A percentile compares a stretch with the other conserved stretches of the same genome.
Evolutionary conservation across 129 eudicot genomes (phyloP).

Genomic region (Glebionis coronaria): DNA sequence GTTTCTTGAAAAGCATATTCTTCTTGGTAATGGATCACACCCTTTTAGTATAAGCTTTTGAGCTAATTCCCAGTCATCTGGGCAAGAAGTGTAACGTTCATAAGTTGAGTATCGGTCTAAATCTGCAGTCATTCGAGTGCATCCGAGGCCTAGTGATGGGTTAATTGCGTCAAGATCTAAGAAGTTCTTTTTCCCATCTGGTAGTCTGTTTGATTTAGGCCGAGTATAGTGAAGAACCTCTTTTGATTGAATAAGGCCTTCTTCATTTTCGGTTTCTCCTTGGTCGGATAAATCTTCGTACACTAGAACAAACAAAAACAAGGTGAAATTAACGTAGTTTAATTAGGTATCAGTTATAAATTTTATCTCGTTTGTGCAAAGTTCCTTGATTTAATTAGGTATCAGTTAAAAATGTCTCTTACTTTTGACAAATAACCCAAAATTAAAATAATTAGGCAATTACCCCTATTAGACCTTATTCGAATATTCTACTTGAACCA

Average conservation of each 20-base stretch:
- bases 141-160: slow-evolving; percentile 28
- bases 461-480: too few relatives aligned
- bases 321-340: not conserved
- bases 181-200: slow-evolving; percentile 33
- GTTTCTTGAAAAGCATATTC: slow-evolving; percentile 31
- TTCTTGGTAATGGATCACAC: slow-evolving; percentile 37
- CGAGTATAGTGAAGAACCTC: slow-evolving; percentile 19
- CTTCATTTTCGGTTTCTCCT: slow-evolving; percentile 9
- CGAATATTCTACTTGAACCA: too few relatives aligned
- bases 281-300: slow-evolving; percentile 13
- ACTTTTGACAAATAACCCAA: too few relatives aligned
- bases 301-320: not conserved
- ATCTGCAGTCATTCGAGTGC: slow-evolving; percentile 20
- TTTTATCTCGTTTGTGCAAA: not conserved
- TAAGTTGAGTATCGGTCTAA: slow-evolving; percentile 30
- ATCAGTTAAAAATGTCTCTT: too few relatives aligned
- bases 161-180: slow-evolving; percentile 28
- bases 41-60: slow-evolving; percentile 33
- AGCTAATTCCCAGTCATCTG: slow-evolving; percentile 35
- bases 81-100: slow-evolving; percentile 10
- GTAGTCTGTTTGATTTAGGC: slow-evolving; percentile 30
- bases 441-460: too few relatives aligned
- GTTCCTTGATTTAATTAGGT: not conserved
- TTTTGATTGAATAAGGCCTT: slow-evolving; percentile 7
- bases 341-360: not conserved